Evolutionary conservation across 306 rosid species (phyloP).

Genomic region (Pachyrhizus erosus): DNA sequence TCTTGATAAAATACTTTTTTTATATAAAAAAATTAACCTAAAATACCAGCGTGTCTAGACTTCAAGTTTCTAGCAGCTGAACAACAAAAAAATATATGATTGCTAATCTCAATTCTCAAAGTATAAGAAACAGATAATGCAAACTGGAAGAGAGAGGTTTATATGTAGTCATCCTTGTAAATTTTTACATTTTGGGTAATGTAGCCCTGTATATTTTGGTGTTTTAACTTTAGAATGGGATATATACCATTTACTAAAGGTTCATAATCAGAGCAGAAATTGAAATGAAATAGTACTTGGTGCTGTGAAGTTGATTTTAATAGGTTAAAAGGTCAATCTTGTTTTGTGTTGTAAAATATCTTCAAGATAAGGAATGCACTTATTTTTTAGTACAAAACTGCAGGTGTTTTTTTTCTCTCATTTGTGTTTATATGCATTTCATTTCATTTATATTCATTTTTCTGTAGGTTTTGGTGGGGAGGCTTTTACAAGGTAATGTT

Average conservation of each 20-base stretch:
- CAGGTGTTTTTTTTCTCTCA: not conserved
- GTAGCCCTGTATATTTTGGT: not conserved
- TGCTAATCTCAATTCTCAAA: not conserved
- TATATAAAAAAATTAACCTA: not conserved
- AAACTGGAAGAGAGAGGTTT: not conserved
- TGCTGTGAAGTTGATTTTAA: slow-evolving; percentile 6
- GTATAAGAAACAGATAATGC: not conserved
- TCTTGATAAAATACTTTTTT: not conserved
- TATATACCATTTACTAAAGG: not conserved
- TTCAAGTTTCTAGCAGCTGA: not conserved
- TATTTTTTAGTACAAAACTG: not conserved
- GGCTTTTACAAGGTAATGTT: slow-evolving; percentile 88
- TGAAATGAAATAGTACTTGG: not conserved
- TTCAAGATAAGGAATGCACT: not conserved
- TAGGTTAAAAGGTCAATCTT: not conserved
- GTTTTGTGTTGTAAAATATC: not conserved
- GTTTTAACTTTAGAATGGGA: not conserved
- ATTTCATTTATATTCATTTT: slow-evolving; percentile 37
- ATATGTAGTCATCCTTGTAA: not conserved
- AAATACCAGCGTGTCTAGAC: not conserved
- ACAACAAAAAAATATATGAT: not conserved
- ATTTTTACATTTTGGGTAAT: not conserved
- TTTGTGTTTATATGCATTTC: slow-evolving; percentile 14
- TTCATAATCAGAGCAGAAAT: not conserved
- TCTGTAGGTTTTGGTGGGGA: slow-evolving; percentile 94